Base-by-base conservation (phyloP, 2,329 filamentous ascomycete species). In the Cercospora brassicicola region DNA sequence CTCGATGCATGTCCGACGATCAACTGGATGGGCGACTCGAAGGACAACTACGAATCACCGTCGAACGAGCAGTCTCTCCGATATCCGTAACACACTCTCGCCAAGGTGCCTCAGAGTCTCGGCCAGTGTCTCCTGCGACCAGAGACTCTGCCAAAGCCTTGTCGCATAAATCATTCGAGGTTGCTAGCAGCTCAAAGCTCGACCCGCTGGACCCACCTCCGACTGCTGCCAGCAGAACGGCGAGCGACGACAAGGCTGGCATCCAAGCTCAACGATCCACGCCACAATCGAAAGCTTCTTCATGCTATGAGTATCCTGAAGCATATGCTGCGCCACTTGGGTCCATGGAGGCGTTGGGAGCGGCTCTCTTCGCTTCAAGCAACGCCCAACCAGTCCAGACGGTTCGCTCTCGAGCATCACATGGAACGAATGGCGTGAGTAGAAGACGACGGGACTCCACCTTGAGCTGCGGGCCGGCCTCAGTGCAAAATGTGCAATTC, bases 1-100 rank as follows among this genome's bases (percentile, higher is more conserved):
- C 66, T 13, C 68, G 76, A 23, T 76, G 75, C 61, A 64, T 74
- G 9, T 78, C 76, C 7, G 76, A 78, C 55, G 65, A 76, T 36
- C 74, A 71, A n/a, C 63, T 77, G 18, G 71, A 67, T 53, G 74
- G 73, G 36, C 67, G 73, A 59, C 67, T 77, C 15, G 72, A 75
- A 59, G 67, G 64, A 33, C 63, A 61, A 31, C 65, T 69, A 18
- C 45, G 57, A 15, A 67, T 66, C 20, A 65, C 66, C 5, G 53
- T 69, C 11, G 53, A 67, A 13, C 66, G 68, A 15, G 39, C 66
- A n/a, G 59, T 64, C 10, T 69, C 72, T 20, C 67, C 66, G 7
- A 23, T 63, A 33, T 67, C 67, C 36, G 23, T 66, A 3, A 28
- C 69, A n/a, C 31, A 62, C 15, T 67, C 66, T 26, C 48, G 59